These are phyloP conservation scores for Trichomonas vaginalis DNA, from an alignment of 208 protist species.

Conservation along the genomic window DNA sequence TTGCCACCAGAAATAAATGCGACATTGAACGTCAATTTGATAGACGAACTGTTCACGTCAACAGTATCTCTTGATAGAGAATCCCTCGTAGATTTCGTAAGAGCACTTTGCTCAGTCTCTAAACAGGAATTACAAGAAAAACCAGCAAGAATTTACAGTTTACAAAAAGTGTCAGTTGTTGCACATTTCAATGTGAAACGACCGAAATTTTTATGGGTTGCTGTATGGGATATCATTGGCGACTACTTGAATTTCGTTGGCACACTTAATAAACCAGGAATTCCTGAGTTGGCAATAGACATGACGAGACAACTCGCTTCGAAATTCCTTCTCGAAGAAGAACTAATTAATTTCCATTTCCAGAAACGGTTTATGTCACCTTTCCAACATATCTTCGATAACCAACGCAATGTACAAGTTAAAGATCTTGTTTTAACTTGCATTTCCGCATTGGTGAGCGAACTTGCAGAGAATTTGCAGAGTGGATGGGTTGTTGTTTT, in stretches of 20 bases:
- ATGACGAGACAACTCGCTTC: background rate
- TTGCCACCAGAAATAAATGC: background rate
- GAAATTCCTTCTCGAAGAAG: background rate
- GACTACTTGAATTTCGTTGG: background rate
- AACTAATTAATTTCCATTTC: background rate
- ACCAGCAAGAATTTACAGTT: background rate
- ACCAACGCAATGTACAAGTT: background rate
- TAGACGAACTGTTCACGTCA: background rate
- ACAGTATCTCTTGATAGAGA: background rate
- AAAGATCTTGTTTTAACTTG: background rate
- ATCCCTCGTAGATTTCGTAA: background rate
- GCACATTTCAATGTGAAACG: background rate
- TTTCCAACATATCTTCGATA: background rate
- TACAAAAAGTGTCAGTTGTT: background rate
- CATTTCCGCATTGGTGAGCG: background rate
- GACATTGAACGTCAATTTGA: background rate
- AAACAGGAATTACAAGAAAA: background rate
- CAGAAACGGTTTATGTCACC: background rate
- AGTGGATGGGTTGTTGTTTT: background rate
- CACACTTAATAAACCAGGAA: too few species aligned
- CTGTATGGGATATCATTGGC: background rate
- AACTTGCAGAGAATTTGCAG: background rate
- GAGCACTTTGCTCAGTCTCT: background rate
- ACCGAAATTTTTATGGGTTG: background rate
- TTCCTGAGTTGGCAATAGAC: background rate